These are phyloP conservation scores for Suhomyces vadensis DNA, from an alignment of 805 yeast species.

Conservation along the genomic window DNA sequence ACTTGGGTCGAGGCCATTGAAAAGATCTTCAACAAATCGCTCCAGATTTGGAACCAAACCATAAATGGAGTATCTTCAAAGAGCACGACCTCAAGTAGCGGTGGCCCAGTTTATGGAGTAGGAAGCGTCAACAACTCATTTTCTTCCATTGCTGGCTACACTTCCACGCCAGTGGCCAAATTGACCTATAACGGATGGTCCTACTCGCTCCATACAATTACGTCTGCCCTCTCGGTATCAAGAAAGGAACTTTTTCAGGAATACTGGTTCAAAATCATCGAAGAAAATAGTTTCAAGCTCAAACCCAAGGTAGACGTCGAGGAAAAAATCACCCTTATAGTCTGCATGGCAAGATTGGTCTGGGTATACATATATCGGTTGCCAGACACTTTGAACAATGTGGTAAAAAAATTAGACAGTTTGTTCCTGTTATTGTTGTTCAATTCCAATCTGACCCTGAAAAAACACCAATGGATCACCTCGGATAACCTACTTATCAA, in stretches of 20 bases:
- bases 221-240: slow-evolving; percentile 77
- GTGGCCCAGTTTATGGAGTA: neutral
- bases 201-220: slow-evolving; percentile 62
- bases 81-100: slow-evolving; percentile 3
- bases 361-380: slow-evolving; percentile 91
- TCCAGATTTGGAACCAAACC: slow-evolving; percentile 46
- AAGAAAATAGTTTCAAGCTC: slow-evolving; percentile 57
- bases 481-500: slow-evolving; percentile 61
- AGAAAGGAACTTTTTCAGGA: slow-evolving; percentile 71
- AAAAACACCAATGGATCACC: slow-evolving; percentile 76
- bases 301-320: slow-evolving; percentile 59
- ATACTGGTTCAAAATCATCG: slow-evolving; percentile 72
- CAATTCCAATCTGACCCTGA: slow-evolving; percentile 36
- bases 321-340: slow-evolving; percentile 56
- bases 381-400: slow-evolving; percentile 85
- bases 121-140: neutral
- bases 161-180: neutral
- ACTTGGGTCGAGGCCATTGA: slow-evolving; percentile 86
- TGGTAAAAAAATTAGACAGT: slow-evolving; percentile 72
- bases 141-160: neutral
- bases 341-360: slow-evolving; percentile 67
- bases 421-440: slow-evolving; percentile 60
- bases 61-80: slow-evolving; percentile 1
- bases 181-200: slow-evolving; percentile 52
- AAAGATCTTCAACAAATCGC: slow-evolving; percentile 54